Conservation (phyloP, 2,329 filamentous ascomycete species). For the Trichophyton verrucosum region DNA sequence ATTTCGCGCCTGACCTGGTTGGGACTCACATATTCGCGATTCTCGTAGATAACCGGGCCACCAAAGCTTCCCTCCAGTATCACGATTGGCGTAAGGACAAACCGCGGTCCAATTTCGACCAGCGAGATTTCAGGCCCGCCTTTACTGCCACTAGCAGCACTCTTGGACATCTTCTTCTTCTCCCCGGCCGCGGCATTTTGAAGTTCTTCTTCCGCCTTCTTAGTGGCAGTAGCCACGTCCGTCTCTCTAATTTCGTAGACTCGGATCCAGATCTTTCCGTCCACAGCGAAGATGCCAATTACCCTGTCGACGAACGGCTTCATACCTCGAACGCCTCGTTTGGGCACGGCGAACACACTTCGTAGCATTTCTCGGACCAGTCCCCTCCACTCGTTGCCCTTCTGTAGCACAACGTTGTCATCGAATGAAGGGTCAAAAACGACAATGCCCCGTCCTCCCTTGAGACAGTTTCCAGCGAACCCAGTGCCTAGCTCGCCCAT, state of each 20-base stretch:
- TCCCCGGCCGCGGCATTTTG: constrained; percentile 30
- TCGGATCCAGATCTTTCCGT: constrained; percentile 91
- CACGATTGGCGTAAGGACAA: constrained; percentile 86
- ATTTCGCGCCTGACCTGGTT: constrained; percentile 86
- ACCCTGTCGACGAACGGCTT: constrained; percentile 97
- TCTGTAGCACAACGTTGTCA: constrained; percentile 58
- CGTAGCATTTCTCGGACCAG: constrained; percentile 73
- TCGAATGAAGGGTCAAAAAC: constrained; percentile 87
- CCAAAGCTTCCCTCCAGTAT: constrained; percentile 93
- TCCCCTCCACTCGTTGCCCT: constrained; percentile 33
- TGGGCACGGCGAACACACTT: constrained; percentile 85
- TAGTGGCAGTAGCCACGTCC: constrained; percentile 45
- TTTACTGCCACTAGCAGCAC: constrained; percentile 37
- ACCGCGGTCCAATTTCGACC: constrained; percentile 85
- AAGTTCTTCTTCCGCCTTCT: constrained; percentile 27
- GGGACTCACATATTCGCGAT: constrained; percentile 91
- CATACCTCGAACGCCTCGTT: constrained; percentile 64
- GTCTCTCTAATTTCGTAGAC: constrained; percentile 88
- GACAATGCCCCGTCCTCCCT: constrained; percentile 79
- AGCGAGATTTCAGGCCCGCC: constrained; percentile 59
- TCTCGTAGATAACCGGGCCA: constrained; percentile 94
- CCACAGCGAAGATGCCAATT: constrained; percentile 79
- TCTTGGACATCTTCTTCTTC: constrained; percentile 26
- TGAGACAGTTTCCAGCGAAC: constrained; percentile 92
- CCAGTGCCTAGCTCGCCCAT: constrained; percentile 76